Percentiles rank a stretch among this genome's conserved stretches.
These are phyloP conservation scores for Alternaria angustiovoidea DNA, from an alignment of 2,329 filamentous ascomycete species.

Conservation along the genomic window DNA sequence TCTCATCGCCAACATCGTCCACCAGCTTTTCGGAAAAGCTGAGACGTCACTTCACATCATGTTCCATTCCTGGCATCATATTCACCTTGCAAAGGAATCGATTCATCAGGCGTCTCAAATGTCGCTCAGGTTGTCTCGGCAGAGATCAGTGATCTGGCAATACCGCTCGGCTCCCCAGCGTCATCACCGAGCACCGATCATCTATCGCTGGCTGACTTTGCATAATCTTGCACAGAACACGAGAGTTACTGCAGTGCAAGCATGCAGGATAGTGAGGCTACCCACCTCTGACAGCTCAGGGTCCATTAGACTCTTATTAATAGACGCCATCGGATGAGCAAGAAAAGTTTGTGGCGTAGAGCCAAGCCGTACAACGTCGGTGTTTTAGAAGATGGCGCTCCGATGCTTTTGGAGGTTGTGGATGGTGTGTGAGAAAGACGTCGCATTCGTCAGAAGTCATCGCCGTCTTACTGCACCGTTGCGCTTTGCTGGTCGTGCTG, in stretches of 20 bases:
- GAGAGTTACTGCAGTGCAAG: neutral
- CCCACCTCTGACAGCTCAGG: slow-evolving; percentile 3
- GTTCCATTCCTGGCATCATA: neutral
- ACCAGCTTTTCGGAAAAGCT: neutral
- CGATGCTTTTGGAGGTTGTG: slow-evolving; percentile 13
- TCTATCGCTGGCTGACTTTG: slow-evolving; percentile 10
- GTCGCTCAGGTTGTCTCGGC: slow-evolving; percentile 4
- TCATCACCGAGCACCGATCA: slow-evolving; percentile 12
- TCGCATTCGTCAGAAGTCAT: slow-evolving; percentile 11
- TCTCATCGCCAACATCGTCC: slow-evolving; percentile 1
- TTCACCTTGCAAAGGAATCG: neutral
- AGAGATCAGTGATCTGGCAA: neutral
- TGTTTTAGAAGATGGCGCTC: slow-evolving; percentile 8
- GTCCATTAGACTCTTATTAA: slow-evolving; percentile 10
- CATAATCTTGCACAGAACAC: slow-evolving; percentile 4
- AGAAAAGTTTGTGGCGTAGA: slow-evolving; percentile 9
- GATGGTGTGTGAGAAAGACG: slow-evolving; percentile 13
- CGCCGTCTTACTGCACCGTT: slow-evolving; percentile 13
- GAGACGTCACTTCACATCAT: slow-evolving; percentile 2
- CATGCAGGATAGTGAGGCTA: slow-evolving; percentile 4
- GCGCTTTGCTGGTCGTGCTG: slow-evolving; percentile 12
- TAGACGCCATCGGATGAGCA: slow-evolving; percentile 5
- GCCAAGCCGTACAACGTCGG: slow-evolving; percentile 14
- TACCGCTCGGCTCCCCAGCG: slow-evolving; percentile 15
- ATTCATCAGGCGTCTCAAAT: neutral